Evolutionary conservation across 768 basidiomycete genomes (phyloP).

Genomic region (Boletus sensibilis): DNA sequence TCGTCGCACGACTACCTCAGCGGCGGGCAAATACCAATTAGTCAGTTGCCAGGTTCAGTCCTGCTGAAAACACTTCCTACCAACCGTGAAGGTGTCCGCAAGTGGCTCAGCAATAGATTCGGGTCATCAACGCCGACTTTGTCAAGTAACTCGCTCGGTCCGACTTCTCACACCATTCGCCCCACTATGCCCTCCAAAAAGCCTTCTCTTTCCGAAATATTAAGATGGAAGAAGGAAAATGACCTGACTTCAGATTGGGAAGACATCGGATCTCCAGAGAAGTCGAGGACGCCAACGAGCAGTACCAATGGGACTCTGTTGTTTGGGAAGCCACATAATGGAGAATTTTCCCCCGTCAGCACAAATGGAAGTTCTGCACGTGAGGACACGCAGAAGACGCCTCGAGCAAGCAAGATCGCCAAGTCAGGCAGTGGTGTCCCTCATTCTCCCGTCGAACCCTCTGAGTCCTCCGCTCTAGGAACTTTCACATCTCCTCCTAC

Average conservation of each 20-base stretch:
- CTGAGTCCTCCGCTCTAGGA: conserved; percentile 20
- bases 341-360: conserved; percentile 31
- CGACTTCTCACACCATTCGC: conserved; percentile 34
- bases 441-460: conserved; percentile 20
- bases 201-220: conserved; percentile 65
- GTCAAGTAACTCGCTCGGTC: conserved; percentile 35
- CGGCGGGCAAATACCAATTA: conserved; percentile 25
- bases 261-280: conserved; percentile 47
- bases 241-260: conserved; percentile 66
- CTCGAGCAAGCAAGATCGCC: conserved; percentile 36
- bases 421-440: conserved; percentile 25
- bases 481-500: conserved; percentile 39
- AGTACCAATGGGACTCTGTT: conserved; percentile 38
- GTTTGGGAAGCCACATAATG: conserved; percentile 25
- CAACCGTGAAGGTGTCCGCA: conserved; percentile 75
- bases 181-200: conserved; percentile 52
- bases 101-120: conserved; percentile 69
- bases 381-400: conserved; percentile 35
- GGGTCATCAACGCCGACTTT: conserved; percentile 43
- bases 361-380: conserved; percentile 28
- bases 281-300: conserved; percentile 50
- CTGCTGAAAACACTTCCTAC: conserved; percentile 56
- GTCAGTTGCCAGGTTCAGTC: conserved; percentile 37
- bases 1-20: conserved; percentile 54
- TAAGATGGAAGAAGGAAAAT: conserved; percentile 54